Evolutionary conservation across 2,329 filamentous ascomycete species (phyloP).

Genomic region (Aureobasidium sp.): DNA sequence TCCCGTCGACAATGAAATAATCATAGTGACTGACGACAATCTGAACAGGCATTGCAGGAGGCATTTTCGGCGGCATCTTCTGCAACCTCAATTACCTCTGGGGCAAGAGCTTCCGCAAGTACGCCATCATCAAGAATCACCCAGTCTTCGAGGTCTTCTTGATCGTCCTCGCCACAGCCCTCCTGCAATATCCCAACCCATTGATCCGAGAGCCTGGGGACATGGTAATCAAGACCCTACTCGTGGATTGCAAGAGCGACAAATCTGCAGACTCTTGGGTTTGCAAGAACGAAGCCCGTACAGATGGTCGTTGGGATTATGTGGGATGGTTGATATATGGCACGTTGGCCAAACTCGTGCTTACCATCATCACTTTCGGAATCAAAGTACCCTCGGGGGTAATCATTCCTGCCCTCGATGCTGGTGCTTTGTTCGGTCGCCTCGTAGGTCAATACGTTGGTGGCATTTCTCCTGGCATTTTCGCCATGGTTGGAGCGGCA

Average conservation of each 20-base stretch:
- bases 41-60: slow-evolving; percentile 40
- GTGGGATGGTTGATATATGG: slow-evolving; percentile 46
- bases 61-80: slow-evolving; percentile 51
- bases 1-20: background rate
- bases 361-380: slow-evolving; percentile 52
- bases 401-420: slow-evolving; percentile 52
- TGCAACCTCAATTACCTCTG: slow-evolving; percentile 51
- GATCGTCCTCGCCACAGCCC: slow-evolving; percentile 45
- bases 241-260: slow-evolving; percentile 44
- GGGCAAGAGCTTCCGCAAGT: slow-evolving; percentile 47
- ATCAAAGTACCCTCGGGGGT: slow-evolving; percentile 53
- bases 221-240: slow-evolving; percentile 47
- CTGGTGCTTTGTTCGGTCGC: slow-evolving; percentile 50
- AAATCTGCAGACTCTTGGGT: slow-evolving; percentile 35
- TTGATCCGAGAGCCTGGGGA: slow-evolving; percentile 49
- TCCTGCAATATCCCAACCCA: slow-evolving; percentile 50
- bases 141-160: slow-evolving; percentile 50
- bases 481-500: slow-evolving; percentile 53
- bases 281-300: slow-evolving; percentile 40
- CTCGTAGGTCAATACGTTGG: slow-evolving; percentile 40
- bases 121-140: slow-evolving; percentile 45
- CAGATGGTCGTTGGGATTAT: slow-evolving; percentile 34
- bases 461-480: slow-evolving; percentile 46
- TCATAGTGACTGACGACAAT: background rate
- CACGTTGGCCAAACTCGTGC: slow-evolving; percentile 45